Percentiles rank a stretch among this genome's conserved stretches.
Evolutionary conservation across 768 basidiomycete genomes (phyloP).

Genomic region (Boletellus sp.): DNA sequence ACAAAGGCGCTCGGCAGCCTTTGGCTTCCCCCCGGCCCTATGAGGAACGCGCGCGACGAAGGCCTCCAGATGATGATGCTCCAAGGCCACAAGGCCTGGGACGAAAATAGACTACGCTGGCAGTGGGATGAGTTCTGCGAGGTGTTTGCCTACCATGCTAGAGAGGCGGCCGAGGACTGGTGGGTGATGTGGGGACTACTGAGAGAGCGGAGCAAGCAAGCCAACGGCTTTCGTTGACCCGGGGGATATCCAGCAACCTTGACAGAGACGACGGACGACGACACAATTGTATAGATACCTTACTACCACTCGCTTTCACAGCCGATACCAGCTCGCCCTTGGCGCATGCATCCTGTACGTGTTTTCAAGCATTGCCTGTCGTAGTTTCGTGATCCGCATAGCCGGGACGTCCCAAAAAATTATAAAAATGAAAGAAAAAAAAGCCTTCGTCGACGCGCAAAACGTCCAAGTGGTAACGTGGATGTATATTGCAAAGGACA

Average conservation of each 20-base stretch:
- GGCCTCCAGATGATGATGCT: constrained; percentile 23
- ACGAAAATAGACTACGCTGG: constrained; percentile 45
- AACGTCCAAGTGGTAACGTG: constrained; percentile 11
- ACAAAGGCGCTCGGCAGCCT: constrained; percentile 41
- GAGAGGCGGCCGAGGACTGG: constrained; percentile 62
- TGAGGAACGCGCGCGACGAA: constrained; percentile 44
- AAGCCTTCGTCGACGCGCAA: background rate
- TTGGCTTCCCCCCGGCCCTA: constrained; percentile 43
- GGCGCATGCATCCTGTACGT: background rate
- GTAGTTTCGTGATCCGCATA: background rate
- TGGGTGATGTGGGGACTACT: constrained; percentile 59
- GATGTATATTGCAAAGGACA: constrained; percentile 13
- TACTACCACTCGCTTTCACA: constrained; percentile 1
- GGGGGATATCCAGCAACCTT: constrained; percentile 4
- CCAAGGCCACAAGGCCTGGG: constrained; percentile 38
- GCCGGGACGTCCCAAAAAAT: background rate
- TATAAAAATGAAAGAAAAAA: no score
- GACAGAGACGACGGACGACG: constrained; percentile 5
- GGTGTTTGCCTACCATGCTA: constrained; percentile 52
- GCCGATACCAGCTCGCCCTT: background rate
- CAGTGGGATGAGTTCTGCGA: constrained; percentile 57
- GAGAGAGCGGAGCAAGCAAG: constrained; percentile 36
- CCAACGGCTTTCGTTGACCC: constrained; percentile 5
- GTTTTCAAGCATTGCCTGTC: background rate
- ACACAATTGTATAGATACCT: constrained; percentile 7